Evolutionary conservation across 2,329 filamentous ascomycete genomes (phyloP).

Genomic region (Sporothrix euskadiensis): DNA sequence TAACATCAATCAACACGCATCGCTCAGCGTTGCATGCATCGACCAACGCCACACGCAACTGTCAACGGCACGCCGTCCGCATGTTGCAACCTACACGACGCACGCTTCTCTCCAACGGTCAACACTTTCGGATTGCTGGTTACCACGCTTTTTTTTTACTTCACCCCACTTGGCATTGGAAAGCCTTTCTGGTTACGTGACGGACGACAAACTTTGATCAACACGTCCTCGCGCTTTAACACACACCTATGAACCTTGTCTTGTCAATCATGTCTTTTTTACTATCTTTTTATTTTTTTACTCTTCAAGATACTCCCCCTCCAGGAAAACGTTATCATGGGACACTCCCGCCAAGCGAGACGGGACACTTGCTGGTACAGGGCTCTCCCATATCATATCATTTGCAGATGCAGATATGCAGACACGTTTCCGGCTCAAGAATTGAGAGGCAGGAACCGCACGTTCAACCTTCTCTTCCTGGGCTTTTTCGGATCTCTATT

Average conservation of each 20-base stretch:
- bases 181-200: background rate
- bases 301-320: background rate
- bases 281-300: background rate
- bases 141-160: background rate
- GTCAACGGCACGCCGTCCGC: background rate
- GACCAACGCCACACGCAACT: background rate
- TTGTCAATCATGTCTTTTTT: background rate
- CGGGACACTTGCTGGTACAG: constrained; percentile 16
- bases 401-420: background rate
- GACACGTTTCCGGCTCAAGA: background rate
- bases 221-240: background rate
- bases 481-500: background rate
- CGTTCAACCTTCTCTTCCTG: background rate
- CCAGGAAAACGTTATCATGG: background rate
- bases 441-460: background rate
- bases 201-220: background rate
- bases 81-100: background rate
- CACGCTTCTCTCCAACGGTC: background rate
- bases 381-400: background rate
- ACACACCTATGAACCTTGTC: background rate
- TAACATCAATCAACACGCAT: background rate
- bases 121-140: background rate
- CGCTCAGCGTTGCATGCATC: background rate
- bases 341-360: background rate
- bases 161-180: background rate